Base-by-base conservation (phyloP, 371 early-diverging fungal species). In the Phascolomyces articulosus region DNA sequence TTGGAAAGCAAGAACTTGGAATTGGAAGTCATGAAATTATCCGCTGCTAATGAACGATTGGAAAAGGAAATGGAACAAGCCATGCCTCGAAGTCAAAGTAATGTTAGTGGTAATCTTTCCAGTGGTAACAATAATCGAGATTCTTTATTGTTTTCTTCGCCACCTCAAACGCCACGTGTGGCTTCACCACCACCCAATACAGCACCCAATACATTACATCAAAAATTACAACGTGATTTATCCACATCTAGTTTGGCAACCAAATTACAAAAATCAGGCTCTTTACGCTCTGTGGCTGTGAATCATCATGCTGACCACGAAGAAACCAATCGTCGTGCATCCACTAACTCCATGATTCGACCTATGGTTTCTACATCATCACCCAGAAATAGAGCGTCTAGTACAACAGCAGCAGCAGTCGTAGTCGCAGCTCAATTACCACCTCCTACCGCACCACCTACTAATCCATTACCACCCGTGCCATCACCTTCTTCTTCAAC, bases 31-130 rank as follows among this genome's bases (percentile, higher is more conserved):
- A 73, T 78, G 70, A 78, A 78, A 40, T 59, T 80, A 13, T 68
- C 69, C 0, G 80, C 79, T n/a, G 80, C 80, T 4, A 83, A 83
- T 57, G 83, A 79, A 47, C 74, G 78, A 1, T 65, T 83, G 49
- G 83, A 83, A 55, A 78, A 75, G 48, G 83, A 83, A 60, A 74
- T 80, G 73, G 79, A 79, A 38, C 80, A 79, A 58, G 62, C 73
- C 20, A 18, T 79, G 34, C 79, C 82, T 16, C 69, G 75, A 55
- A 77, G 68, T 55, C 63, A 48, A 18, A 56, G 54, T 24, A 59
- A 27, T 26, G 20, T 18, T 16, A 60, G 55, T 40, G 48, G 44
- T 24, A 31, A 20, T 24, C 23, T 51, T 6, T 20, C 57, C 15
- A 29, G 55, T 40, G 15, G 2, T 20, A 44, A 38, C 20, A 38